phyloP scores from a whole-genome alignment of 1,284 basidiomycete genomes.

The Tilletia walkeri region DNA sequence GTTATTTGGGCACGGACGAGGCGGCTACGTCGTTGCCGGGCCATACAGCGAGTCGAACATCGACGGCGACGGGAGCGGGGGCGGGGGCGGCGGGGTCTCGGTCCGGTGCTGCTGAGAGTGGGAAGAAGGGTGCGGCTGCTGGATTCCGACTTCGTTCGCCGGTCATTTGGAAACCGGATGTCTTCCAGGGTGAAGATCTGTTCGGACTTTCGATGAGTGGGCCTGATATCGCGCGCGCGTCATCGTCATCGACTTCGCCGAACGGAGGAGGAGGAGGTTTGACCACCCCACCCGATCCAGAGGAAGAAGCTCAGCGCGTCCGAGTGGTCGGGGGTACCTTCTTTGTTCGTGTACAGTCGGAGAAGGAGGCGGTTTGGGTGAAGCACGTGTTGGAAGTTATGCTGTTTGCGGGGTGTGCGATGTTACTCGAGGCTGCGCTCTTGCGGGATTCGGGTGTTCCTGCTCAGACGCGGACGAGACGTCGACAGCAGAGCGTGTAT shows the following conservation, averaged over 20 bases:
- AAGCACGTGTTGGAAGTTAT: slow-evolving; percentile 29
- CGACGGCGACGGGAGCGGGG: no score
- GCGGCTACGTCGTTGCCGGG: background rate
- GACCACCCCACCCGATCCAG: background rate
- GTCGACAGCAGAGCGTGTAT: background rate
- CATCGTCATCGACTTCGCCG: no score
- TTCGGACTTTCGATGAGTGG: slow-evolving; percentile 20
- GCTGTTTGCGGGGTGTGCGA: slow-evolving; percentile 40
- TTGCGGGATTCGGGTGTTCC: slow-evolving; percentile 30
- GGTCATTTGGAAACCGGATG: slow-evolving; percentile 32
- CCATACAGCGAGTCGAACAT: background rate
- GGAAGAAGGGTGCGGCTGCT: background rate
- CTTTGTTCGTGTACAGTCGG: slow-evolving; percentile 27
- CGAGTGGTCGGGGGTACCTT: slow-evolving; percentile 43
- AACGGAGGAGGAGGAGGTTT: background rate
- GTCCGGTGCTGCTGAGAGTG: no score
- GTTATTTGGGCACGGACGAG: slow-evolving; percentile 1
- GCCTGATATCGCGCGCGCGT: no score
- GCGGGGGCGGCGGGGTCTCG: no score
- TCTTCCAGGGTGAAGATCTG: slow-evolving; percentile 35
- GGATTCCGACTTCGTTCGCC: background rate
- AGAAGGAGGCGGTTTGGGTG: slow-evolving; percentile 27
- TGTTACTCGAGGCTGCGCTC: slow-evolving; percentile 45
- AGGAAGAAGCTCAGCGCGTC: slow-evolving; percentile 22
- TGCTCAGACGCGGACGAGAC: background rate